Evolutionary conservation across 768 basidiomycete species (phyloP), one percentile per base, ranked within the genome.

Genomic region (Dioszegia aurantiaca): DNA sequence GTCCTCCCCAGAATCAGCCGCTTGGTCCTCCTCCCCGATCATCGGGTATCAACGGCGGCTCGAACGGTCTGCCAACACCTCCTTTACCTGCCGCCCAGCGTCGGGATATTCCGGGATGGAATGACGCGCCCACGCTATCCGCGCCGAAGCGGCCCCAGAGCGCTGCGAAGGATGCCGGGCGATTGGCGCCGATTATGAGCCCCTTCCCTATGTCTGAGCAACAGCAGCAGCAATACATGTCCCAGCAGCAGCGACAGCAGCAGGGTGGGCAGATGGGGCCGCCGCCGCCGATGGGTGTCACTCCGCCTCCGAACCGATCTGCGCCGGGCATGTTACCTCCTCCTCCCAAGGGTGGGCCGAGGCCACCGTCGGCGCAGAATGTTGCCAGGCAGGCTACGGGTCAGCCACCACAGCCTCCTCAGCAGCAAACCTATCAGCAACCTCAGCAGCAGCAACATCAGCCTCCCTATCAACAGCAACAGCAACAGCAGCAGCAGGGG

Each of bases 101-200:
- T 27, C 87, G 87, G 48, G 76, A 77, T 48, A 85, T 85, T 27
- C 83, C 86, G 16, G 90, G 90, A 0, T 97, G 92, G 91, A 97
- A 97, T 67, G 93, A 97, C 76, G 85, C 90, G 0, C 91, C 90
- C 0, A 72, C 80, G 5, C 62, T 84, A 12, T 66, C 69, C 26
- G 58, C 64, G 14, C 71, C 79, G 9, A 74, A 82, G 17, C 75
- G 81, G 40, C 84, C 86, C 24, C 79, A 80, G 0, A 83, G 87
- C 0, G 80, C 81, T 21, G 77, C 81, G 4, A 64, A 65, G 56
- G 81, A 74, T 54, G 61, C 79, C 10, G 76, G 70, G 55, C 89
- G 87, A 67, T 86, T 83, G 2, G 80, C 81, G 6, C 83, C 92
- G 2, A 93, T 97, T 67, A 85, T 85, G 8, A 83, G 89, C 9